phyloP scores from a whole-genome alignment of 257 asterid species.

The Nicotiana attenuata region DNA sequence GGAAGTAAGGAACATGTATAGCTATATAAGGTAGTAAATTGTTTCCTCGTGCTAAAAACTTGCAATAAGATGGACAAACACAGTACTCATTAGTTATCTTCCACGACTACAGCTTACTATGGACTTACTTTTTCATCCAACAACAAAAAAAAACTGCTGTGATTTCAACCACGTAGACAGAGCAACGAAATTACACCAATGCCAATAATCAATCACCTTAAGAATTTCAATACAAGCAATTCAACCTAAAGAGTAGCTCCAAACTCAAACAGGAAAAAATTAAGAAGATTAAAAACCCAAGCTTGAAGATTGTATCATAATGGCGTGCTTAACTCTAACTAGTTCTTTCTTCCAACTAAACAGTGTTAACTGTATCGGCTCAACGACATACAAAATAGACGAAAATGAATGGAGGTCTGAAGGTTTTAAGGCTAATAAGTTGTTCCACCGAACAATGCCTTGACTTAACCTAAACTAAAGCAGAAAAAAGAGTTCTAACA shows the following conservation, averaged over 20 bases:
- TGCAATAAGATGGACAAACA: neutral
- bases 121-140: neutral
- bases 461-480: neutral
- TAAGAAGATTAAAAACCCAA: neutral
- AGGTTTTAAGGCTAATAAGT: neutral
- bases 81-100: neutral
- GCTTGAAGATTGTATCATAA: neutral
- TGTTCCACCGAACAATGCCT: neutral
- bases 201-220: neutral
- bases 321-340: neutral
- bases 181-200: neutral
- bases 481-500: neutral
- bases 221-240: neutral
- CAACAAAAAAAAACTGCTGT: neutral
- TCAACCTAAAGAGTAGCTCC: neutral
- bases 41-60: neutral
- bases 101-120: neutral
- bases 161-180: neutral
- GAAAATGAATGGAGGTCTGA: neutral
- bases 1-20: neutral
- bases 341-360: neutral
- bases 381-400: neutral
- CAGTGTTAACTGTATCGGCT: neutral
- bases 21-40: neutral
- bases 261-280: neutral